phyloP scores from a whole-genome alignment of 1,284 basidiomycete genomes.

The Blastosporella zonata region DNA sequence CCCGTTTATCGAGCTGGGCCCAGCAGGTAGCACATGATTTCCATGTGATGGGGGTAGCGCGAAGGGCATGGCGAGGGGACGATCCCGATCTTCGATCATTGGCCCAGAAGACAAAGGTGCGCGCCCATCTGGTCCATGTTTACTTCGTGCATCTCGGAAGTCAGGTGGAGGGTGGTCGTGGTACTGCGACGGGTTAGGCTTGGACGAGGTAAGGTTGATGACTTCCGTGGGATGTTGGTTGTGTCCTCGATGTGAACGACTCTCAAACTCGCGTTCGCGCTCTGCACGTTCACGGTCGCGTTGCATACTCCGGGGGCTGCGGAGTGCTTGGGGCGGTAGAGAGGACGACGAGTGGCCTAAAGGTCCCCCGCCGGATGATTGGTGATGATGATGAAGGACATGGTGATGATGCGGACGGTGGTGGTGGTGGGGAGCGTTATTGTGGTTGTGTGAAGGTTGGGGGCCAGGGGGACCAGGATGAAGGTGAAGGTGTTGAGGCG shows the following conservation, averaged over 20 bases:
- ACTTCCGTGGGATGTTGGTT: conserved; percentile 43
- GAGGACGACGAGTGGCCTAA: conserved; percentile 27
- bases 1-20: conserved; percentile 22
- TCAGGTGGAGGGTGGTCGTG: conserved; percentile 28
- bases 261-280: conserved; percentile 14
- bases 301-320: conserved; percentile 28
- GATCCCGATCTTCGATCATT: conserved; percentile 37
- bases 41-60: conserved; percentile 46
- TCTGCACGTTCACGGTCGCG: conserved; percentile 18
- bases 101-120: conserved; percentile 21
- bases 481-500: conserved; percentile 22
- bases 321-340: conserved; percentile 24
- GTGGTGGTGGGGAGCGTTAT: conserved; percentile 32
- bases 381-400: conserved; percentile 37
- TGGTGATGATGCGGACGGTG: conserved; percentile 32
- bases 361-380: conserved; percentile 21
- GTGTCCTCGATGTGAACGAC: conserved; percentile 26
- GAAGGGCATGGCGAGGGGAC: conserved; percentile 45
- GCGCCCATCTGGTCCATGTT: conserved; percentile 19
- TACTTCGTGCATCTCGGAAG: conserved; percentile 31
- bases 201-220: conserved; percentile 44
- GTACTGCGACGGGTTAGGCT: conserved; percentile 23
- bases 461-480: conserved; percentile 21
- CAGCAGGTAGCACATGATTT: conserved; percentile 19
- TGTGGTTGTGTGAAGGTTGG: conserved; percentile 24